phyloP scores from a whole-genome alignment of 179 eudicot species.

The Amaranthus tricolor region DNA sequence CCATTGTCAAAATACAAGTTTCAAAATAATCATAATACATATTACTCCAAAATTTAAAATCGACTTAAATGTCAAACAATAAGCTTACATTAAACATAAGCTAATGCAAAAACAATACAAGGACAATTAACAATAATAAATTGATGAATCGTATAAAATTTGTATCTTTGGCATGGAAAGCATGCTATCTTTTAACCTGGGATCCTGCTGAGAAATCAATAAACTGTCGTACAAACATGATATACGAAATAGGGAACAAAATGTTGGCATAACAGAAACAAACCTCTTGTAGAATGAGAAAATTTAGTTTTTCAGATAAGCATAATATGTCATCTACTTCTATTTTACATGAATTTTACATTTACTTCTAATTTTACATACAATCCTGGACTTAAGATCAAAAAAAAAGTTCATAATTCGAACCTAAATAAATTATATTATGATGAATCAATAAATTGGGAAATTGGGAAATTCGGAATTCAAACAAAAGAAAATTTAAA shows the following conservation, averaged over 20 bases:
- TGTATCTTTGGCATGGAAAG: constrained; percentile 4
- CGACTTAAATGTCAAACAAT: no score
- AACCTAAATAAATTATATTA: no score
- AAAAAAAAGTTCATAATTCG: neutral
- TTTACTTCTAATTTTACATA: neutral
- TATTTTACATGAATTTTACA: no score
- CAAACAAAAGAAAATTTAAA: no score
- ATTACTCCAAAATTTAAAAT: no score
- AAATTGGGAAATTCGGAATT: no score
- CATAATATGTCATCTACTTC: neutral
- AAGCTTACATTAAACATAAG: no score
- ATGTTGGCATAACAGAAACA: neutral
- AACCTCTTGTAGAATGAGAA: neutral
- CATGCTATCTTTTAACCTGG: neutral
- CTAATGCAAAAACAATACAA: no score
- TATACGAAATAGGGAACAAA: neutral
- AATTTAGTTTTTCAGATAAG: neutral
- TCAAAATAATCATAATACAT: no score
- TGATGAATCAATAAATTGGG: no score
- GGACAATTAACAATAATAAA: neutral
- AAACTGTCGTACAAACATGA: neutral
- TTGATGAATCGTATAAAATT: neutral
- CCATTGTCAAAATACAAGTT: no score
- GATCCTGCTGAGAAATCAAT: neutral
- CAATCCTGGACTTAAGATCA: neutral